A percentile compares a stretch with the other conserved stretches of the same genome.
These are phyloP conservation scores for Diplodia seriata DNA, from an alignment of 2,329 filamentous ascomycete species.

Conservation along the genomic window DNA sequence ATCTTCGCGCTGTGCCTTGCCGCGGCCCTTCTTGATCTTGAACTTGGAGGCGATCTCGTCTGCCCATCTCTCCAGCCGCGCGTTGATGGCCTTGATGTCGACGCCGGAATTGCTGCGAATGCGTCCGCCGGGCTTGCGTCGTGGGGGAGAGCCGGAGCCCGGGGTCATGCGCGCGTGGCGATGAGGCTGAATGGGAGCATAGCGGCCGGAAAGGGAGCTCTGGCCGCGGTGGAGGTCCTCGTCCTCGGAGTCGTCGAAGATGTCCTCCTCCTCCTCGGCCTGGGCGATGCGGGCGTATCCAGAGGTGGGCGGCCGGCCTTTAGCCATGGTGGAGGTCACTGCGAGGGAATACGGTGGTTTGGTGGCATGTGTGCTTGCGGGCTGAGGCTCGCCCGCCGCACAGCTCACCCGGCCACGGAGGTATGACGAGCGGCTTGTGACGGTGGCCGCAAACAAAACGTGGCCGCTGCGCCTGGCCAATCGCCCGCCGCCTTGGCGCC, in stretches of 20 bases:
- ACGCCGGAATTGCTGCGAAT: conserved; percentile 83
- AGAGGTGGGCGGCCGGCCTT: conserved; percentile 50
- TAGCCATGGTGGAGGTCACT: conserved; percentile 41
- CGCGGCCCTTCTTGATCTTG: conserved; percentile 81
- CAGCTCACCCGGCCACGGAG: conserved; percentile 21
- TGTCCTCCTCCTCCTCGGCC: conserved; percentile 57
- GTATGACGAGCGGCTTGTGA: conserved; percentile 28
- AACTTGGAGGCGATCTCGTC: conserved; percentile 98
- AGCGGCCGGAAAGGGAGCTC: conserved; percentile 49
- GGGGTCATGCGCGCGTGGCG: conserved; percentile 54
- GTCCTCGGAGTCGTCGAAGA: conserved; percentile 46
- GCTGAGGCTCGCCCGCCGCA: conserved; percentile 22
- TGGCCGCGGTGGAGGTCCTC: conserved; percentile 45
- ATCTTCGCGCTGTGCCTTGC: conserved; percentile 78
- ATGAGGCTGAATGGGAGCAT: conserved; percentile 57
- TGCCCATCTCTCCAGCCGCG: conserved; percentile 91
- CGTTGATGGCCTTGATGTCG: conserved; percentile 98
- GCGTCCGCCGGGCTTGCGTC: conserved; percentile 51
- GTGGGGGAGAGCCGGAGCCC: conserved; percentile 46
- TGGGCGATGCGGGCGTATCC: conserved; percentile 61
- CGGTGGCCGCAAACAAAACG: neutral
- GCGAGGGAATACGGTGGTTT: conserved; percentile 1
- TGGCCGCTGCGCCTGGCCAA: conserved; percentile 25
- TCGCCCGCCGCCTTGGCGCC: conserved; percentile 11
- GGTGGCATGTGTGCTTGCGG: conserved; percentile 24